A percentile compares a stretch with the other conserved stretches of the same genome.
Evolutionary conservation across 2,329 filamentous ascomycete genomes (phyloP).

Genomic region (Venturia effusa): DNA sequence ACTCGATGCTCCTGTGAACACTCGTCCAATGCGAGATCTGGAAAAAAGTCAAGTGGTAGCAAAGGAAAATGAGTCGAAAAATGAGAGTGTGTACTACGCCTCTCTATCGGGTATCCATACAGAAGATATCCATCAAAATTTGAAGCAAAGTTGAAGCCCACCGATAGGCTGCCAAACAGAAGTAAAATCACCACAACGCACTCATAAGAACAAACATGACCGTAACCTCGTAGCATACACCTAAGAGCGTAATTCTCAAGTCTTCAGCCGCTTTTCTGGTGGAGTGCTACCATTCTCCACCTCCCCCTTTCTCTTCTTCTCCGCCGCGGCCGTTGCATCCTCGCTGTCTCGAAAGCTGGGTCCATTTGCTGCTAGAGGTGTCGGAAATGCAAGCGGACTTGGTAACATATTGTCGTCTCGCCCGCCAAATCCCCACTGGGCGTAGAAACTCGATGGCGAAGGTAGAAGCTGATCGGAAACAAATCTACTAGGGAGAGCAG

Average conservation of each 20-base stretch:
- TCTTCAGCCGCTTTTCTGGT: constrained; percentile 25
- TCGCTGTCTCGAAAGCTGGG: constrained; percentile 34
- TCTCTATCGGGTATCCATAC: constrained; percentile 6
- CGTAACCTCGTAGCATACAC: not conserved
- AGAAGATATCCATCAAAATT: not conserved
- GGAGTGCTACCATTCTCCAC: constrained; percentile 20
- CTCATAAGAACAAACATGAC: not conserved
- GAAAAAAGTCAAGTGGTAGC: not conserved
- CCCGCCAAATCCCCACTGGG: constrained; percentile 72
- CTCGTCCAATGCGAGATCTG: not conserved
- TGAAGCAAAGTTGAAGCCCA: not conserved
- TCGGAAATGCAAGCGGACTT: constrained; percentile 86
- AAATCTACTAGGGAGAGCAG: constrained; percentile 83
- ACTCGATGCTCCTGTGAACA: not conserved
- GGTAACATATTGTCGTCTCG: constrained; percentile 64
- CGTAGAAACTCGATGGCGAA: constrained; percentile 85
- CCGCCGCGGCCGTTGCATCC: constrained; percentile 23
- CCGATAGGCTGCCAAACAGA: not conserved
- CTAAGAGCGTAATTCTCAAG: constrained; percentile 14
- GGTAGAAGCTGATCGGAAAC: constrained; percentile 79
- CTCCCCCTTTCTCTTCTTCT: constrained; percentile 29
- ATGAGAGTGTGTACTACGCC: not conserved
- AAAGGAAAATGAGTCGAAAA: not conserved
- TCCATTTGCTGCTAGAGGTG: constrained; percentile 47
- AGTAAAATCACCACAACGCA: not conserved